Percentiles rank a stretch among this genome's conserved stretches.
Evolutionary conservation across 2,329 filamentous ascomycete genomes (phyloP).

Genomic region (Ophiostoma ulmi): DNA sequence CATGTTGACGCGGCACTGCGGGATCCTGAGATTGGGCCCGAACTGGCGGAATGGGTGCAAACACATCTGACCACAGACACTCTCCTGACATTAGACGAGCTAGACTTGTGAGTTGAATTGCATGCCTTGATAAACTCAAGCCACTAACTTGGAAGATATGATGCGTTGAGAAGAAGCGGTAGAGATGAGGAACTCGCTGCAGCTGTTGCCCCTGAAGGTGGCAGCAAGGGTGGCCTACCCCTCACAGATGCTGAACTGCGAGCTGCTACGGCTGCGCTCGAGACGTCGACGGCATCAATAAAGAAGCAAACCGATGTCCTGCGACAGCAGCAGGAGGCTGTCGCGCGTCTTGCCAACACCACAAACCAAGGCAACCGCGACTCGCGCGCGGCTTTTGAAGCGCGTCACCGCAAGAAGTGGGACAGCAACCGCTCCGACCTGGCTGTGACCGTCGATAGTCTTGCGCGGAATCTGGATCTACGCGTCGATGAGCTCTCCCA

Average conservation of each 20-base stretch:
- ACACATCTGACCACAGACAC: conserved; percentile 47
- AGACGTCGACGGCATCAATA: conserved; percentile 59
- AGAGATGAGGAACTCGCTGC: conserved; percentile 44
- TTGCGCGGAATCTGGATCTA: conserved; percentile 45
- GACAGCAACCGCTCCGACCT: conserved; percentile 41
- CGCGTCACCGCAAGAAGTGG: conserved; percentile 37
- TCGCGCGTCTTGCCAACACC: conserved; percentile 49
- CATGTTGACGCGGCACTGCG: conserved; percentile 37
- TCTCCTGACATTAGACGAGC: conserved; percentile 50
- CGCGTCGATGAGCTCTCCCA: conserved; percentile 48
- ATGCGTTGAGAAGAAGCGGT: conserved; percentile 45
- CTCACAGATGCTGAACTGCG: conserved; percentile 56
- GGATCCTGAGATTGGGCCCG: conserved; percentile 35
- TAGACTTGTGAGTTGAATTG: conserved; percentile 46
- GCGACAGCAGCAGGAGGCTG: conserved; percentile 56
- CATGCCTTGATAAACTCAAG: conserved; percentile 34
- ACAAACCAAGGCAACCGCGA: conserved; percentile 33
- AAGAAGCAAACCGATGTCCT: conserved; percentile 59
- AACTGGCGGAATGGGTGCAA: conserved; percentile 46
- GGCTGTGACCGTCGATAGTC: conserved; percentile 43
- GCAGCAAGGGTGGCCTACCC: conserved; percentile 37
- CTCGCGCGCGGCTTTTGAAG: conserved; percentile 36
- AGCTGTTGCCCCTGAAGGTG: background rate
- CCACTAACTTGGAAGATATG: conserved; percentile 44
- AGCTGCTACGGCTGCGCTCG: conserved; percentile 58